A percentile compares a stretch with the other conserved stretches of the same genome.
Evolutionary conservation across 305 asterid species (phyloP).

Genomic region (Withania somnifera): DNA sequence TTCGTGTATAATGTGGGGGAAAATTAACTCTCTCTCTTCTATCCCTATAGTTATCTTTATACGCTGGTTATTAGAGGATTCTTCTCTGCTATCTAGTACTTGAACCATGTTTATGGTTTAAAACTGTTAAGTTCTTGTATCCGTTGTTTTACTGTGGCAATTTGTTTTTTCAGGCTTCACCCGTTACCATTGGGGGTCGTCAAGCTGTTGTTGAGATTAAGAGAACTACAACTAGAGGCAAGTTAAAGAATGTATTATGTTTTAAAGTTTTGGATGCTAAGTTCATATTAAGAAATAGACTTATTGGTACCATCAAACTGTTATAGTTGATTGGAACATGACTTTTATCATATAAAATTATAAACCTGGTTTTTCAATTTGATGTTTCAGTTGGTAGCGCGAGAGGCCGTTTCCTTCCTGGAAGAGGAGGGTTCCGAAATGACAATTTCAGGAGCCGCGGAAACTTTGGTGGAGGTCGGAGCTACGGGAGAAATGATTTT

Average conservation of each 20-base stretch:
- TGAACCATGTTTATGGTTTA: neutral
- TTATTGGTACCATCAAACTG: neutral
- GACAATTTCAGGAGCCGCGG: slow-evolving; percentile 60
- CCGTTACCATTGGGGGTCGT: slow-evolving; percentile 49
- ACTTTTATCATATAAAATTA: neutral
- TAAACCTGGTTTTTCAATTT: neutral
- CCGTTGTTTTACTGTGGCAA: neutral
- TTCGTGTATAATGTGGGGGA: neutral
- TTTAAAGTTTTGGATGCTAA: neutral
- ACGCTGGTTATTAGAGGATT: neutral
- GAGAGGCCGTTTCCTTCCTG: slow-evolving; percentile 43
- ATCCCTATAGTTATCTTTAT: neutral
- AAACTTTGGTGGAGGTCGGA: slow-evolving; percentile 34
- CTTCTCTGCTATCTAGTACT: neutral
- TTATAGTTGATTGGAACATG: neutral
- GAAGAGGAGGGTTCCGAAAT: slow-evolving; percentile 56
- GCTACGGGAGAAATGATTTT: slow-evolving; percentile 51
- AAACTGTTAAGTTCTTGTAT: neutral
- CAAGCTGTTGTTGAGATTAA: slow-evolving; percentile 70
- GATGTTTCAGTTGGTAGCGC: slow-evolving; percentile 40
- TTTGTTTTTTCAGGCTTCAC: slow-evolving; percentile 52
- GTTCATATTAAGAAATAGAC: neutral
- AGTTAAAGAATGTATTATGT: slow-evolving; percentile 3
- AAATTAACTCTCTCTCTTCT: neutral
- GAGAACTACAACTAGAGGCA: slow-evolving; percentile 76